Base-by-base conservation (phyloP, 345 rosid species). In the Rubroshorea leprosula region DNA sequence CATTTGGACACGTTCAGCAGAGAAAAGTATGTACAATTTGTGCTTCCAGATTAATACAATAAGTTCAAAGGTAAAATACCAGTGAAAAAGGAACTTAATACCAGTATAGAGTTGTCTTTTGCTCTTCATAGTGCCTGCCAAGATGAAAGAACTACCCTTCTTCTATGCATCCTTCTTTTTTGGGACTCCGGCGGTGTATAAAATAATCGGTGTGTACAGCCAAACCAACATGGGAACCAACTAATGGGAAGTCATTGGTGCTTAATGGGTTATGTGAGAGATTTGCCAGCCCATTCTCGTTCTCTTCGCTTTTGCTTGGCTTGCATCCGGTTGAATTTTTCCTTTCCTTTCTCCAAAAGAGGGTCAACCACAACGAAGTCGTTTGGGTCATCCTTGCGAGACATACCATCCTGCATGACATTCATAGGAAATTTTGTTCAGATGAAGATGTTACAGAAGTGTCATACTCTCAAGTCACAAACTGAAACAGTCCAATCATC, bases 211-310 rank as follows among this genome's bases (percentile, higher is more conserved):
- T n/a, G n/a, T 9, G 62, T 16, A 13, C 38, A 6, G 35, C 15
- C 52, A 53, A 55, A 17, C 16, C 13, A 4, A 19, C 25, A 46
- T 18, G 25, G 14, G 31, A 64, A 26, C 25, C 23, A 44, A 65
- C 45, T 0, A 50, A 61, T 27, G 18, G n/a, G 17, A 26, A 65
- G 41, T 52, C 55, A 59, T 52, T 22, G 16, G 57, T 44, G 45
- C n/a, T 22, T 24, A 26, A 55, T 22, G 29, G 49, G 44, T 86
- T 80, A 93, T 29, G 84, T 83, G 64, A 93, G 97, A 69, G 97
- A 87, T 60, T 73, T 81, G 31, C 99, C 92, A 44, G 97, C 95
- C 97, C 97, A 90, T 79, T 93, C 99, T 20, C 93, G 76, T 31
- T 80, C 90, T 56, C 66, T 64, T 56, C 84, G 77, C 71, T 90